Base-by-base conservation (phyloP, 495 filamentous ascomycete genomes). In the Pseudoneurospora amorphoporcata region DNA sequence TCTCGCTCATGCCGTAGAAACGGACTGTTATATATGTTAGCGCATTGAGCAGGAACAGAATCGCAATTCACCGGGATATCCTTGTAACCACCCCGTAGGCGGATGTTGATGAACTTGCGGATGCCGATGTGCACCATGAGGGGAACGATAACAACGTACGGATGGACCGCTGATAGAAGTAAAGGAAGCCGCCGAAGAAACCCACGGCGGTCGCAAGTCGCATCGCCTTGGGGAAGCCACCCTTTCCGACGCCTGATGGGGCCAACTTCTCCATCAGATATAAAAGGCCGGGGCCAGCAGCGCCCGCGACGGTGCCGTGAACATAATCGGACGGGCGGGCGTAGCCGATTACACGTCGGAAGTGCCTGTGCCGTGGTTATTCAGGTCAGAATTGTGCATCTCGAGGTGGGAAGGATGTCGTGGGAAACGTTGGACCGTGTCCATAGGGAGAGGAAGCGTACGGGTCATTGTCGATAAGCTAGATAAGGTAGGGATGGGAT, bases 401-500 rank as follows among this genome's bases (percentile, higher is more conserved):
- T 65, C 37, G 35, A 69, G 42, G 70, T 38, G 45, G 47, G 10
- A 32, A 29, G n/a, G n/a, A 35, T 65, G 14, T 35, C 53, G 41
- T 39, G 72, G 72, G 47, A 12, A 65, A 39, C 2, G 38, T 65
- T 65, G 53, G 53, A 37, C 32, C 29, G 23, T 70, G 69, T 70
- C 69, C 39, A 45, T 19, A 39, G 41, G 32, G 68, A 71, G n/a
- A 17, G 61, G 61, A 38, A 75, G 82, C 91, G 81, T 93, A 98
- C 95, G 95, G 95, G 84, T 98, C 95, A 84, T 90, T 94, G 85
- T 98, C 95, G 81, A 98, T 98, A 84, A 97, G 91, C 95, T 98
- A 65, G 53, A 65, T 35, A 65, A 65, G 53, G 53, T 1, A 65
- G 53, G 53, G 53, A 65, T 37, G 0, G 29, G 14, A 65, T 4